Percentiles rank a stretch among this genome's conserved stretches.
These are phyloP conservation scores for Polymyxa betae DNA, from an alignment of 208 protist species.

Conservation along the genomic window DNA sequence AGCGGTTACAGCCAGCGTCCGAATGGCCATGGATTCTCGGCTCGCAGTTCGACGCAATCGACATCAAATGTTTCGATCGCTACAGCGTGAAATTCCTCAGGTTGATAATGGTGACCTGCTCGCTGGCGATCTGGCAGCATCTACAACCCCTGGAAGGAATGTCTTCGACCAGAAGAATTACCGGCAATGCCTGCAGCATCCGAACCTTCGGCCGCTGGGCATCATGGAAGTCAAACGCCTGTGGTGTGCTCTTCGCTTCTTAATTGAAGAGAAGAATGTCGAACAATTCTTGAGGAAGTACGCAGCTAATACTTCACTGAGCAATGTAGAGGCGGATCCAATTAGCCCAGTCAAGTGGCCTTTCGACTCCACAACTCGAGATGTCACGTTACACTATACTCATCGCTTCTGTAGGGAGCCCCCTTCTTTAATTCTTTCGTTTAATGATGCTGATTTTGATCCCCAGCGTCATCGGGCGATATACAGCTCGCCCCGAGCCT, in stretches of 20 bases:
- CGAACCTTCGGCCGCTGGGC: not conserved
- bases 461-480: not conserved
- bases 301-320: not conserved
- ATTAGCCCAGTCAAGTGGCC: no score
- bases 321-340: no score
- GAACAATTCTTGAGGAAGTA: not conserved
- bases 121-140: not conserved
- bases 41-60: conserved; percentile 11
- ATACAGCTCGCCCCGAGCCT: not conserved
- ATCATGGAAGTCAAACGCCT: conserved; percentile 42
- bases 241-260: conserved; percentile 3
- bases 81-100: not conserved
- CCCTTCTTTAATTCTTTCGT: not conserved
- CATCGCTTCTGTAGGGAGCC: conserved; percentile 31
- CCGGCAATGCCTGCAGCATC: conserved; percentile 45
- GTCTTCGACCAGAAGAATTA: conserved; percentile 41
- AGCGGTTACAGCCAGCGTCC: conserved; percentile 31
- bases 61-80: not conserved
- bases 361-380: not conserved
- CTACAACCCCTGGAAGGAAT: not conserved
- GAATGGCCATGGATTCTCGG: conserved; percentile 46
- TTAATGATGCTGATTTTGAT: not conserved
- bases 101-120: not conserved
- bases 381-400: not conserved
- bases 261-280: conserved; percentile 42